These are phyloP conservation scores for Cyanidiococcus yangmingshanensis DNA, from an alignment of 23 red algal genomes.

Conservation along the genomic window DNA sequence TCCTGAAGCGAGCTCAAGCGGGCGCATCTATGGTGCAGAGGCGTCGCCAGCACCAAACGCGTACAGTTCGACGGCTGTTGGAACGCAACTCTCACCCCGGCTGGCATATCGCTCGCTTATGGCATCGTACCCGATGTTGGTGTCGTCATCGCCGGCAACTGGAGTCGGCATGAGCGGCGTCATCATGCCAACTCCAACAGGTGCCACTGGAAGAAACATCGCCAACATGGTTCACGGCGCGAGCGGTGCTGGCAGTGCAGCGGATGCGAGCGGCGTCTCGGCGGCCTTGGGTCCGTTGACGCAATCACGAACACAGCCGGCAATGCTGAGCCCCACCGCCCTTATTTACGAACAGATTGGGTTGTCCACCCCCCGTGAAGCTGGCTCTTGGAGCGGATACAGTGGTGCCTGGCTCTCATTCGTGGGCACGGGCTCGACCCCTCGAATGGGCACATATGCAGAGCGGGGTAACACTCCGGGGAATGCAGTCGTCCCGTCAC, in stretches of 20 bases:
- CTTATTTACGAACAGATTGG: neutral
- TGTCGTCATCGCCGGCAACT: neutral
- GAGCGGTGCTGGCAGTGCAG: neutral
- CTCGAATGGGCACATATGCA: neutral
- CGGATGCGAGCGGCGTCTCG: neutral
- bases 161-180: neutral
- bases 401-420: neutral
- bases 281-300: neutral
- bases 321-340: neutral
- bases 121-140: neutral
- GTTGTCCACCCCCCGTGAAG: neutral
- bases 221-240: neutral
- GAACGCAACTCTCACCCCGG: neutral
- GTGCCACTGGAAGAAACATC: neutral
- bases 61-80: neutral
- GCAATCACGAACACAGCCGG: neutral
- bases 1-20: neutral
- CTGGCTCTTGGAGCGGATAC: neutral
- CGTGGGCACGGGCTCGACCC: neutral
- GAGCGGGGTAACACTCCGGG: neutral
- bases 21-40: neutral
- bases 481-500: neutral
- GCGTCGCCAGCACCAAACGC: neutral
- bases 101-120: neutral
- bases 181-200: neutral